Base-by-base conservation (phyloP, 2,329 filamentous ascomycete species). In the Aspergillus aculeatinus region DNA sequence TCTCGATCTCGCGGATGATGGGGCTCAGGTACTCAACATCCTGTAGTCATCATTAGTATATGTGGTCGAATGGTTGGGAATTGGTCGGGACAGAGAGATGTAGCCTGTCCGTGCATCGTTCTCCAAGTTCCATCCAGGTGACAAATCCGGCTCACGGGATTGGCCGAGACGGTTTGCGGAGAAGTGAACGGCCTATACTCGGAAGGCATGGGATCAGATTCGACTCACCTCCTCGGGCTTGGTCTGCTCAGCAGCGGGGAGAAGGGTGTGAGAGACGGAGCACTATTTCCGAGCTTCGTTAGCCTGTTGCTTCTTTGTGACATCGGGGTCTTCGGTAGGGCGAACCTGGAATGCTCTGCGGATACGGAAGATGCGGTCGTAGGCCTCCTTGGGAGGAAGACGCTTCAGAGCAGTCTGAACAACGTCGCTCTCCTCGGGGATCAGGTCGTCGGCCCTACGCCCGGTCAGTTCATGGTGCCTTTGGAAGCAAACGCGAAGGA, bases 341-440 rank as follows among this genome's bases (percentile, higher is more conserved):
- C 76, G 66, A 81, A 90, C 88, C 85, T 99, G 95, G 81, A 96
- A 88, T 72, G 95, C 94, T 81, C 95, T 89, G 82, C 95, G 91
- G 80, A 99, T 87, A 75, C 95, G 93, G 89, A 92, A 99, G 77
- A 98, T 87, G 78, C 95, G 94, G 83, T 99, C 95, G 82, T 98
- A 98, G 72, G 89, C 85, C 77, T 95, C 91, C 84, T 96, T 91
- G 72, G 91, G 85, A 60, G 90, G 87, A 64, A 99, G 90, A 77
- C 95, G 92, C 85, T 91, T 90, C 74, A 99, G 86, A 65, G 95
- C 95, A 70, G 89, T 85, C 79, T 95, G 89, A 72, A 96, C 92
- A 60, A 84, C 81, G 72, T 95, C 90, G 83, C 85, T 89, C 83
- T 99, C 95, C 81, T 99, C 95, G 76, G 90, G 87, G 77, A 97